A percentile compares a stretch with the other conserved stretches of the same genome.
Evolutionary conservation across 192 early-diverging fungal species (phyloP).

Genomic region (Martensiomyces pterosporus): DNA sequence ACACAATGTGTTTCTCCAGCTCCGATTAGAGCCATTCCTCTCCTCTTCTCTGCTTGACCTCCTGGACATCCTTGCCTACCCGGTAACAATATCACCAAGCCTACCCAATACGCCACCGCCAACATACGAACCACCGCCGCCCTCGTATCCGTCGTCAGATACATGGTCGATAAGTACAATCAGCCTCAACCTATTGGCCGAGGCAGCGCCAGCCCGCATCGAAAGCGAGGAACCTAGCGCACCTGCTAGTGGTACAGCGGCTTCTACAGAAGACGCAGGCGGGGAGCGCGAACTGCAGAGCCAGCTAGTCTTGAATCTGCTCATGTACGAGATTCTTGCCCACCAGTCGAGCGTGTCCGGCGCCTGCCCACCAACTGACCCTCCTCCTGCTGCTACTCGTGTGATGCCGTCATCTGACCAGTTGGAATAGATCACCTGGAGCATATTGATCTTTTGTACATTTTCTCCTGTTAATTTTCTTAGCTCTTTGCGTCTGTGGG

Average conservation of each 20-base stretch:
- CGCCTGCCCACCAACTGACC: too few relatives aligned
- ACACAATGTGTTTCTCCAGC: constrained; percentile 37
- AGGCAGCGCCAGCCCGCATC: constrained; percentile 1
- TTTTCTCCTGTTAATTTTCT: not conserved
- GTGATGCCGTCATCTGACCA: constrained; percentile 13
- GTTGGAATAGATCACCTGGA: not conserved
- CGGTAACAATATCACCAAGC: constrained; percentile 30
- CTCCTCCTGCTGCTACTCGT: constrained; percentile 31
- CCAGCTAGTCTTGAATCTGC: constrained; percentile 30
- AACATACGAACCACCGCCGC: constrained; percentile 44
- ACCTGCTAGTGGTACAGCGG: too few relatives aligned
- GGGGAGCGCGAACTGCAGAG: constrained; percentile 24
- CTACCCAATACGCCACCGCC: constrained; percentile 48
- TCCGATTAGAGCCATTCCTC: constrained; percentile 43
- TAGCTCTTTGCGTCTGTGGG: not conserved
- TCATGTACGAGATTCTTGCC: constrained; percentile 43
- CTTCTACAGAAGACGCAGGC: too few relatives aligned
- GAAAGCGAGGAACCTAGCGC: constrained; percentile 2
- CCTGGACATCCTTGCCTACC: constrained; percentile 30
- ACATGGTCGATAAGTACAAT: constrained; percentile 27
- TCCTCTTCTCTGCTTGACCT: constrained; percentile 47
- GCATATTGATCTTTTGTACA: not conserved
- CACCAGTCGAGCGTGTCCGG: constrained; percentile 31
- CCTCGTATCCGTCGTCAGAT: constrained; percentile 37
- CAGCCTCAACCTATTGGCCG: constrained; percentile 13